A percentile compares a stretch with the other conserved stretches of the same genome.
Evolutionary conservation across 2,329 filamentous ascomycete species (phyloP).

Genomic region (Aspergillus texensis): DNA sequence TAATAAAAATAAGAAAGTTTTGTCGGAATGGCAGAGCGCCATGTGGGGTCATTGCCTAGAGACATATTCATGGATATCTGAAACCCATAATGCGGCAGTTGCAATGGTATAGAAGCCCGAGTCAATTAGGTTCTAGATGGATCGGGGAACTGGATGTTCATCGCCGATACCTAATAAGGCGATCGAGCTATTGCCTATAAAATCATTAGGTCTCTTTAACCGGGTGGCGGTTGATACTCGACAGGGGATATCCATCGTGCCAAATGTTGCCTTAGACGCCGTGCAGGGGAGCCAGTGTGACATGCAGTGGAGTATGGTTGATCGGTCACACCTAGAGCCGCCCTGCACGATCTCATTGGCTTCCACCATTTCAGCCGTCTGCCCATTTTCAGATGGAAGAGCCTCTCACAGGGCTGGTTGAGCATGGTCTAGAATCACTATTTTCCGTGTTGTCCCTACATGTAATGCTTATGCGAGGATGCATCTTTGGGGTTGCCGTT

Average conservation of each 20-base stretch:
- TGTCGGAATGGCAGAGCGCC: neutral
- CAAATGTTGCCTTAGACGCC: slow-evolving; percentile 1
- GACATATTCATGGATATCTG: neutral
- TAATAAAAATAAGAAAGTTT: neutral
- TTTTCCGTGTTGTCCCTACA: neutral
- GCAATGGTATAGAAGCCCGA: too few species aligned
- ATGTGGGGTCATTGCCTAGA: neutral
- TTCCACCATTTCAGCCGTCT: neutral
- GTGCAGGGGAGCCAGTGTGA: slow-evolving; percentile 1
- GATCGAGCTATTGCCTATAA: neutral
- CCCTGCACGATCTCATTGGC: slow-evolving; percentile 4
- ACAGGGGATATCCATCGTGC: neutral
- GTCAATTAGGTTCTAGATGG: neutral
- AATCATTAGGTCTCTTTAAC: neutral
- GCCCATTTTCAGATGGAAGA: neutral
- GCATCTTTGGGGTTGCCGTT: neutral
- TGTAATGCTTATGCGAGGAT: slow-evolving; percentile 1
- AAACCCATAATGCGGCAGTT: neutral
- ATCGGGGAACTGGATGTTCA: neutral
- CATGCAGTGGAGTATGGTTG: neutral
- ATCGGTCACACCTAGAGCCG: slow-evolving; percentile 5
- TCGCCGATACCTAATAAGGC: neutral
- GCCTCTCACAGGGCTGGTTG: slow-evolving; percentile 3
- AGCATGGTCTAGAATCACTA: neutral
- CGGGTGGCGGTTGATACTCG: neutral